A percentile compares a stretch with the other conserved stretches of the same genome.
Evolutionary conservation across 106 monocot genomes (phyloP).

Genomic region (Dendrobium officinale): DNA sequence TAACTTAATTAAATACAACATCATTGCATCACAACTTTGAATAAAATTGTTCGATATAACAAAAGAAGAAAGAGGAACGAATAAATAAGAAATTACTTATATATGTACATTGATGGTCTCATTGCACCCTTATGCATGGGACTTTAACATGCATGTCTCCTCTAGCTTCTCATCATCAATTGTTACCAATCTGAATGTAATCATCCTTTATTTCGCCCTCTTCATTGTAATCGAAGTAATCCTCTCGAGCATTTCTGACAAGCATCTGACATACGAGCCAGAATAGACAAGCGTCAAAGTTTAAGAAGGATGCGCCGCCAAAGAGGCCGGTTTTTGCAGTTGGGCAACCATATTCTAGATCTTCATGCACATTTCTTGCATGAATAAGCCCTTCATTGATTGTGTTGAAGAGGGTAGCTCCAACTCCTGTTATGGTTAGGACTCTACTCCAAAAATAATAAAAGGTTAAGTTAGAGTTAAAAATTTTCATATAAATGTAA

Average conservation of each 20-base stretch:
- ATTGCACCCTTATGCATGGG: neutral
- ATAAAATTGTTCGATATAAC: neutral
- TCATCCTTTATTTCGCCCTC: conserved; percentile 14
- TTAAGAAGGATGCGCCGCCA: conserved; percentile 80
- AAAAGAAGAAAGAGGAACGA: neutral
- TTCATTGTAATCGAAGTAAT: conserved; percentile 59
- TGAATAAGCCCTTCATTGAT: conserved; percentile 52
- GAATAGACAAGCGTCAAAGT: conserved; percentile 71
- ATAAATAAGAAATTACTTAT: neutral
- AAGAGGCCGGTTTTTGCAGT: conserved; percentile 92
- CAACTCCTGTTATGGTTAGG: neutral
- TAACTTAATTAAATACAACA: neutral
- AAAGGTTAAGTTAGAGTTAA: neutral
- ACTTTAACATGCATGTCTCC: neutral
- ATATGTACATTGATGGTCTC: neutral
- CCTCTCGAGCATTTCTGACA: conserved; percentile 61
- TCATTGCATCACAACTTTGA: neutral
- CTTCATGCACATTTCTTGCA: conserved; percentile 40
- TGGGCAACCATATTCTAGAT: conserved; percentile 33
- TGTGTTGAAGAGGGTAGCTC: conserved; percentile 42
- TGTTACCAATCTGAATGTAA: neutral
- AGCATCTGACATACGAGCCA: conserved; percentile 93
- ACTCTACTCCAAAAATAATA: neutral
- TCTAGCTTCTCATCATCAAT: neutral
- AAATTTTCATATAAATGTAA: no score